Percentiles rank a stretch among this genome's conserved stretches.
phyloP scores from a whole-genome alignment of 148 eudicot species.

The Persicaria tinctoria region DNA sequence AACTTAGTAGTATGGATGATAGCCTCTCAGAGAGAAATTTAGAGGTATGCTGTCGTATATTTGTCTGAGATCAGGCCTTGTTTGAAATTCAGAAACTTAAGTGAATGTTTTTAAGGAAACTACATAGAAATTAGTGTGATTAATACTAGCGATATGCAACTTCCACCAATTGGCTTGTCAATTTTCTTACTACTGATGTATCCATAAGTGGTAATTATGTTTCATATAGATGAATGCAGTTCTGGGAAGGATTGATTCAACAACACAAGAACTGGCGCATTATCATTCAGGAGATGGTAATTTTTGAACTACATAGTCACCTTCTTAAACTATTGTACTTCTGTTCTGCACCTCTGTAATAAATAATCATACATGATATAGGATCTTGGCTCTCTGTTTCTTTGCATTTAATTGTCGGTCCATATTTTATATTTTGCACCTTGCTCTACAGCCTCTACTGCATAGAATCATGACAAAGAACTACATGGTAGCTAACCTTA shows the following conservation, averaged over 20 bases:
- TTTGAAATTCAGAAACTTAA: slow-evolving; percentile 1
- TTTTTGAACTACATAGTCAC: neutral
- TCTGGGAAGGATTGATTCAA: slow-evolving; percentile 89
- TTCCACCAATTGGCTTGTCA: no score
- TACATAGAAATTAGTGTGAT: no score
- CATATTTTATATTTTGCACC: neutral
- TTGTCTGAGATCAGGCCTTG: neutral
- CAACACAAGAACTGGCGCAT: slow-evolving; percentile 89
- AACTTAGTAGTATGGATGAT: slow-evolving; percentile 71
- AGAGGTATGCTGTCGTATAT: slow-evolving; percentile 43
- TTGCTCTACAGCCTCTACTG: neutral
- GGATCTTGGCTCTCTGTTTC: neutral
- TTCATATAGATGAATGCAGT: slow-evolving; percentile 83
- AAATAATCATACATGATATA: neutral
- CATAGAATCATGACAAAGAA: neutral
- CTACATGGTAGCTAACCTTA: neutral
- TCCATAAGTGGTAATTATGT: slow-evolving; percentile 9
- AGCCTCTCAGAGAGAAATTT: slow-evolving; percentile 76
- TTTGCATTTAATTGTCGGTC: neutral
- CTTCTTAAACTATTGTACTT: neutral
- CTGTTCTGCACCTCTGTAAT: neutral
- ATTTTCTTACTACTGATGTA: no score
- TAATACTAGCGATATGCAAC: no score
- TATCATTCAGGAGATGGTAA: slow-evolving; percentile 98
- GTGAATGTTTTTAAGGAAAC: neutral